These are phyloP conservation scores for Serendipita sp. DNA, from an alignment of 768 basidiomycete genomes.

Conservation along the genomic window DNA sequence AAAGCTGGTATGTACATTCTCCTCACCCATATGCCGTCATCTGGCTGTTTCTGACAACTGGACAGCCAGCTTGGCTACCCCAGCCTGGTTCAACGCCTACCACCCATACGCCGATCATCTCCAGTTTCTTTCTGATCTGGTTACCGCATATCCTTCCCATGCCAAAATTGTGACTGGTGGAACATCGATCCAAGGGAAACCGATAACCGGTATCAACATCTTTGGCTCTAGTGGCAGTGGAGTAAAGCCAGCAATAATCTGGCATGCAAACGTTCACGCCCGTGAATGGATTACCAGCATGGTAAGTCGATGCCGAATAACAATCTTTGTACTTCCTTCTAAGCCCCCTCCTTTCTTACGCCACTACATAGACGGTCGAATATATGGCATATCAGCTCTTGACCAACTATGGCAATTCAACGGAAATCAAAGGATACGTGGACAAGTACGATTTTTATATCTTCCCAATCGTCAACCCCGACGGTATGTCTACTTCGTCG, in stretches of 20 bases:
- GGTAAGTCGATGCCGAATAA: neutral
- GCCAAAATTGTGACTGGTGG: neutral
- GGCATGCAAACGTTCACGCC: slow-evolving; percentile 4
- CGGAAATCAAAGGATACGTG: neutral
- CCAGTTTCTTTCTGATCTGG: neutral
- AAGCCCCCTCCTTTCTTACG: too few species aligned
- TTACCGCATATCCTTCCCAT: neutral
- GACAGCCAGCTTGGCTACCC: neutral
- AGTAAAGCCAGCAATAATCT: neutral
- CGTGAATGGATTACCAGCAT: slow-evolving; percentile 2
- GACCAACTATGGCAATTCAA: slow-evolving; percentile 3
- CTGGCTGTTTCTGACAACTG: neutral
- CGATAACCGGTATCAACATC: neutral
- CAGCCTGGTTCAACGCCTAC: slow-evolving; percentile 6
- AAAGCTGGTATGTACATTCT: neutral
- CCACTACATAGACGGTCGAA: neutral
- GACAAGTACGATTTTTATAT: slow-evolving; percentile 6
- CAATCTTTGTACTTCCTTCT: neutral
- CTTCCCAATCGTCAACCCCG: slow-evolving; percentile 1
- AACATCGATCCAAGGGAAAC: neutral
- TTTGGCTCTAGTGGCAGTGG: neutral
- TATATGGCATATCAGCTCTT: slow-evolving; percentile 5
- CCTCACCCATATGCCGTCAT: neutral
- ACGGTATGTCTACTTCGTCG: neutral
- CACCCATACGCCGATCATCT: slow-evolving; percentile 3